These are phyloP conservation scores for Hansenula lynferdii DNA, from an alignment of 1,139 yeast species.

Conservation along the genomic window DNA sequence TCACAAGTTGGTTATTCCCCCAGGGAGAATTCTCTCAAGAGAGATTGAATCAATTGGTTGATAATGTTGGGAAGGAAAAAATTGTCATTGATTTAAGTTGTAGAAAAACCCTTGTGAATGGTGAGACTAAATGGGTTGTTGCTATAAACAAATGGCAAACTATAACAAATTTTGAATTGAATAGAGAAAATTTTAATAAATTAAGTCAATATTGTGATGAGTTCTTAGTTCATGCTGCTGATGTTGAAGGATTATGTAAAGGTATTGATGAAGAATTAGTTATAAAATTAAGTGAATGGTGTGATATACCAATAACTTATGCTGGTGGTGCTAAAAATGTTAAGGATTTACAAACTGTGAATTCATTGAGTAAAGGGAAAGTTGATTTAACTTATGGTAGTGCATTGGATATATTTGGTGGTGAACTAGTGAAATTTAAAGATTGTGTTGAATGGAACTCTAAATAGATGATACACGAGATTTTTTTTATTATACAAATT, in stretches of 20 bases:
- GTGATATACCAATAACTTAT: constrained; percentile 73
- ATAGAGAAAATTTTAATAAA: constrained; percentile 43
- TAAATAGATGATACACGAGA: too few species aligned
- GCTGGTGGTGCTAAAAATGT: constrained; percentile 94
- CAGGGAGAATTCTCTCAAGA: constrained; percentile 12
- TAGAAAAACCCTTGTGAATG: constrained; percentile 37
- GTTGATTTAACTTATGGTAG: constrained; percentile 93
- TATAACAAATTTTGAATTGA: constrained; percentile 59
- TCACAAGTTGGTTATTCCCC: constrained; percentile 84
- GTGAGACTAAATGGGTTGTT: constrained; percentile 64
- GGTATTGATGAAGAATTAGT: constrained; percentile 88
- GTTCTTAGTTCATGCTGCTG: constrained; percentile 94
- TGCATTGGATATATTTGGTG: constrained; percentile 93
- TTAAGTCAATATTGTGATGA: constrained; percentile 73
- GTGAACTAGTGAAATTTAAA: constrained; percentile 64
- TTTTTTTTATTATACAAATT: neutral
- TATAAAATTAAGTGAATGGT: constrained; percentile 70
- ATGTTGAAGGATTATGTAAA: constrained; percentile 91
- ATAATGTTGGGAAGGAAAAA: constrained; percentile 54
- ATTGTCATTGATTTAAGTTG: constrained; percentile 94
- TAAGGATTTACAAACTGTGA: constrained; percentile 62
- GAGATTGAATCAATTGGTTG: constrained; percentile 32
- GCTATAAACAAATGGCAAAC: constrained; percentile 99
- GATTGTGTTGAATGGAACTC: constrained; percentile 75
- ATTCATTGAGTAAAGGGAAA: constrained; percentile 63